Percentiles rank a stretch among this genome's conserved stretches.
Conservation (phyloP, 2,329 filamentous ascomycete genomes). For the Clonostachys solani region DNA sequence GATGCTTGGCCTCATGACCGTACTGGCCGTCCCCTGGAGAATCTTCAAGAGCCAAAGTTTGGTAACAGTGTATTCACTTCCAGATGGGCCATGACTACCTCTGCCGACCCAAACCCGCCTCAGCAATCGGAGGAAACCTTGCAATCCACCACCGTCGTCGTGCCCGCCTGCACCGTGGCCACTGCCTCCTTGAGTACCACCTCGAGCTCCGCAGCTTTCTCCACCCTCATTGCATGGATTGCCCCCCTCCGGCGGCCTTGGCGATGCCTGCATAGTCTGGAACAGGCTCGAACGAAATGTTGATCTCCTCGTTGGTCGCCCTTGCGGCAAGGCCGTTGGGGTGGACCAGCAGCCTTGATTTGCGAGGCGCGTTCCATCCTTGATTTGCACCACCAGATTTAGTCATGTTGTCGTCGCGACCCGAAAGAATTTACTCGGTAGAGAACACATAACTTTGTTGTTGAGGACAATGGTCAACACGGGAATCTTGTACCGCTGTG, state of each 20-base stretch:
- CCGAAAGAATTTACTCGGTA: neutral
- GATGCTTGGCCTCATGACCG: too few species aligned
- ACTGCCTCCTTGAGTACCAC: slow-evolving; percentile 44
- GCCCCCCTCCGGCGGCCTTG: slow-evolving; percentile 52
- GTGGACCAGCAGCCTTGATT: slow-evolving; percentile 52
- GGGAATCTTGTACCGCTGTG: slow-evolving; percentile 48
- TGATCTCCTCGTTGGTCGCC: slow-evolving; percentile 57
- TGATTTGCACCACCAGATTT: slow-evolving; percentile 6
- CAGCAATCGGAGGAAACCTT: slow-evolving; percentile 42
- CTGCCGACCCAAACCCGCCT: neutral
- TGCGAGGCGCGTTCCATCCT: slow-evolving; percentile 58
- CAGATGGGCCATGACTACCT: neutral
- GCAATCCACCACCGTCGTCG: slow-evolving; percentile 49
- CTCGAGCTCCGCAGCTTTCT: slow-evolving; percentile 40
- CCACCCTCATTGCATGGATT: slow-evolving; percentile 42
- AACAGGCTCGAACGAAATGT: slow-evolving; percentile 54
- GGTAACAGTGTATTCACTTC: too few species aligned
- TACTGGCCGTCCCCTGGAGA: too few species aligned
- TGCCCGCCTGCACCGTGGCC: slow-evolving; percentile 41
- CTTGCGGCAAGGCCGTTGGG: slow-evolving; percentile 49
- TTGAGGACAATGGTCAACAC: slow-evolving; percentile 51
- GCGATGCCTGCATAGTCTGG: slow-evolving; percentile 59
- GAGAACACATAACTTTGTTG: slow-evolving; percentile 39
- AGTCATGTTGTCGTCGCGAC: neutral
- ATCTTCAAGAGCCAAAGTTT: too few species aligned